These are phyloP conservation scores for Fusarium sp. DNA, from an alignment of 2,329 filamentous ascomycete species.

Conservation along the genomic window DNA sequence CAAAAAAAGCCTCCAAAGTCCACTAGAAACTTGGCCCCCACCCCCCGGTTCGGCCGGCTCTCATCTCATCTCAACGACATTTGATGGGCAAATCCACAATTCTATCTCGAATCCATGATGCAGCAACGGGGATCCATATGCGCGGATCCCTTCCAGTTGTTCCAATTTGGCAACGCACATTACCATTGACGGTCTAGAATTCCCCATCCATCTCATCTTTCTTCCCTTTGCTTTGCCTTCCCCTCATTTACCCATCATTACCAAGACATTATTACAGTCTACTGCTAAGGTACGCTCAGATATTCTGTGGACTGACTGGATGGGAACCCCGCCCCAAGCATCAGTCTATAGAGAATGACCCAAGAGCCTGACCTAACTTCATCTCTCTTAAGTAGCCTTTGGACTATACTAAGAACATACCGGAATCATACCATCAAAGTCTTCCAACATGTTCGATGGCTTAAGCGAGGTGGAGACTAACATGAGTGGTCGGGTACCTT, in stretches of 20 bases:
- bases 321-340: constrained; percentile 29
- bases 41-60: constrained; percentile 13
- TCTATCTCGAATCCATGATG: constrained; percentile 24
- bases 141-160: constrained; percentile 25
- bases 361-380: background rate
- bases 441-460: background rate
- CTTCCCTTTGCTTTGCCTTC: background rate
- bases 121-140: constrained; percentile 8
- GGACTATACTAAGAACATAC: background rate
- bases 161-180: constrained; percentile 11
- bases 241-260: background rate
- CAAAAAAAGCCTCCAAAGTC: background rate
- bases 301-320: constrained; percentile 1
- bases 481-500: background rate
- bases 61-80: background rate
- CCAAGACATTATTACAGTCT: background rate
- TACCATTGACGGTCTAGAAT: constrained; percentile 6
- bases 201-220: background rate
- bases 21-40: background rate
- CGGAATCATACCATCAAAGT: background rate
- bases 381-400: background rate
- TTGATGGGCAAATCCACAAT: constrained; percentile 13
- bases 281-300: background rate
- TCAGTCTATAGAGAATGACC: constrained; percentile 20
- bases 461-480: background rate